These are phyloP conservation scores for Rhynchospora pubera DNA, from an alignment of 176 grass and related monocot species.

Conservation along the genomic window DNA sequence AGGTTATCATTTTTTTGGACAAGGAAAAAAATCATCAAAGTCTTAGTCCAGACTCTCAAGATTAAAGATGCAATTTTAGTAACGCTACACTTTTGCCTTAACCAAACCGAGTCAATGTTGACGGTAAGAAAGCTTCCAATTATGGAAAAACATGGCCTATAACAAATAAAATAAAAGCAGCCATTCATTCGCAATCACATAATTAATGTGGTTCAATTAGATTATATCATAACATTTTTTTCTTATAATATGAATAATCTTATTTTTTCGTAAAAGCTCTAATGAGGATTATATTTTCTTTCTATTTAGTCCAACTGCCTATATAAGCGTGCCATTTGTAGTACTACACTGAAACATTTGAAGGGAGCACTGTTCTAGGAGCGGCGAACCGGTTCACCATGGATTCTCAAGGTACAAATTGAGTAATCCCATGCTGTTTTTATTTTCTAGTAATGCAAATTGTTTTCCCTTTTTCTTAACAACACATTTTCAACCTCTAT, in stretches of 20 bases:
- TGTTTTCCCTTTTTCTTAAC: not conserved
- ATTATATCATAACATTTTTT: not conserved
- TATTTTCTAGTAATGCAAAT: not conserved
- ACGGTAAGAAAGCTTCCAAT: too few species aligned
- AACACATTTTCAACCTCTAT: not conserved
- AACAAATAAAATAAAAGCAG: too few species aligned
- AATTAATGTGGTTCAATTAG: not conserved
- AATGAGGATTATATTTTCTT: not conserved
- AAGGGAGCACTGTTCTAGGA: not conserved
- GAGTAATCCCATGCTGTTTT: not conserved
- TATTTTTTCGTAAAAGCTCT: not conserved
- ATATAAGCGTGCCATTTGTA: not conserved
- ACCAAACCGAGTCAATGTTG: too few species aligned
- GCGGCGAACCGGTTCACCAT: not conserved
- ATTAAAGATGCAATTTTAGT: too few species aligned
- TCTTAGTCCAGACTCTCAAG: too few species aligned
- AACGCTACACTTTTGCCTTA: too few species aligned
- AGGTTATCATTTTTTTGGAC: too few species aligned
- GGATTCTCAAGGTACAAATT: slow-evolving; percentile 18
- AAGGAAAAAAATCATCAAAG: too few species aligned
- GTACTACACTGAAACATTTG: not conserved
- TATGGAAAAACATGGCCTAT: too few species aligned
- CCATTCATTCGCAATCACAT: too few species aligned
- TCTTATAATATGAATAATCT: too few species aligned
- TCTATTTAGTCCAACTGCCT: not conserved